A percentile compares a stretch with the other conserved stretches of the same genome.
phyloP scores from a whole-genome alignment of 1,284 basidiomycete genomes.

The Lignosus rhinocerotis region DNA sequence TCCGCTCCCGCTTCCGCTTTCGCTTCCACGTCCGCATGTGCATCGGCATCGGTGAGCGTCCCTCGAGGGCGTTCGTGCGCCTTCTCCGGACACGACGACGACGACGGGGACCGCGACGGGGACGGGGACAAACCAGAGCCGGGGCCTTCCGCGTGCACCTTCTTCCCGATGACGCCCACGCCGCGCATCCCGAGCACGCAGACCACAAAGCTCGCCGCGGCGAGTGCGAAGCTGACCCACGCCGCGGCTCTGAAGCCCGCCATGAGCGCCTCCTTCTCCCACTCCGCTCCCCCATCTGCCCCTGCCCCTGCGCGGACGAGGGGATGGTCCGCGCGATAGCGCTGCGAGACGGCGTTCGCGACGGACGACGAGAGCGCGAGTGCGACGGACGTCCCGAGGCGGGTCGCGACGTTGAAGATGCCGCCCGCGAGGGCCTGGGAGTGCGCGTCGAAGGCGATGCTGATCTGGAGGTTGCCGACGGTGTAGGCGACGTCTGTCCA shows the following conservation, averaged over 20 bases:
- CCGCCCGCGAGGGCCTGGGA: constrained; percentile 40
- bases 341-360: constrained; percentile 32
- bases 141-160: not conserved
- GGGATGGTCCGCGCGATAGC: constrained; percentile 17
- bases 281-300: too few relatives aligned
- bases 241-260: constrained; percentile 36
- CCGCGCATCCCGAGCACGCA: constrained; percentile 31
- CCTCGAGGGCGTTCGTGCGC: too few relatives aligned
- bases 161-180: constrained; percentile 28
- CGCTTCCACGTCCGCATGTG: too few relatives aligned
- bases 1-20: too few relatives aligned
- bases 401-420: constrained; percentile 40
- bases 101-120: too few relatives aligned
- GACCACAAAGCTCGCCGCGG: constrained; percentile 27
- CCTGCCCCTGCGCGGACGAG: too few relatives aligned
- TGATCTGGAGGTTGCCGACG: constrained; percentile 36
- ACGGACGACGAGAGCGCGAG: constrained; percentile 37
- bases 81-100: too few relatives aligned
- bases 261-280: constrained; percentile 35
- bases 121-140: too few relatives aligned
- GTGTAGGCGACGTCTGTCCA: constrained; percentile 37
- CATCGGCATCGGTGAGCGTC: too few relatives aligned
- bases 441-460: constrained; percentile 33
- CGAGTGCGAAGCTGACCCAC: constrained; percentile 33
- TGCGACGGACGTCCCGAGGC: constrained; percentile 39